phyloP scores from a whole-genome alignment of 805 yeast species.

The Kazachstania psychrophila region DNA sequence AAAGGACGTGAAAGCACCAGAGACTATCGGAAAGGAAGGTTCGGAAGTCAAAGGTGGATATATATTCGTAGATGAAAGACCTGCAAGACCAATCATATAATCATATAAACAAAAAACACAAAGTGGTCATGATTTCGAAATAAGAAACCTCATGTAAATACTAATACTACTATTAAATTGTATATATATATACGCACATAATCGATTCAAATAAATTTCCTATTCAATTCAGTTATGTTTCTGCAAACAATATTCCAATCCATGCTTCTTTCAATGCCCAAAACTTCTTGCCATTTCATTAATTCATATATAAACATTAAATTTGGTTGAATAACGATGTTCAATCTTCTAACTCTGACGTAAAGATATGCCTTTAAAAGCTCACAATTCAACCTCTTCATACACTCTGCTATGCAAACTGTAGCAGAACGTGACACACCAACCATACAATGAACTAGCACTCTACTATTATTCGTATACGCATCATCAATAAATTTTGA shows the following conservation, averaged over 20 bases:
- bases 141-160: neutral
- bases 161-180: neutral
- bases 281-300: conserved; percentile 42
- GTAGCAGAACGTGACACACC: conserved; percentile 95
- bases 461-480: conserved; percentile 36
- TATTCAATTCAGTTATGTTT: conserved; percentile 70
- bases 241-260: conserved; percentile 87
- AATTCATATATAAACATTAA: conserved; percentile 85
- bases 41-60: conserved; percentile 1
- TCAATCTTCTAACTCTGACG: conserved; percentile 83
- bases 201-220: no score
- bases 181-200: no score
- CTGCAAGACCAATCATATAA: conserved; percentile 2
- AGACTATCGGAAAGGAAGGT: neutral
- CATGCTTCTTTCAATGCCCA: conserved; percentile 42
- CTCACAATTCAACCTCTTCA: conserved; percentile 60
- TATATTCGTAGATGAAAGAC: conserved; percentile 4
- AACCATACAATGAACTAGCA: conserved; percentile 86
- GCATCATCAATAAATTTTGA: conserved; percentile 57
- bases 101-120: conserved; percentile 2
- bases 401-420: conserved; percentile 89
- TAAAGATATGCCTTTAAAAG: conserved; percentile 74
- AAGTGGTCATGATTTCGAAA: neutral
- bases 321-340: conserved; percentile 91
- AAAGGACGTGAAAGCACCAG: neutral